These are phyloP conservation scores for Penicillium sp. DNA, from an alignment of 2,329 filamentous ascomycete genomes.

Conservation along the genomic window DNA sequence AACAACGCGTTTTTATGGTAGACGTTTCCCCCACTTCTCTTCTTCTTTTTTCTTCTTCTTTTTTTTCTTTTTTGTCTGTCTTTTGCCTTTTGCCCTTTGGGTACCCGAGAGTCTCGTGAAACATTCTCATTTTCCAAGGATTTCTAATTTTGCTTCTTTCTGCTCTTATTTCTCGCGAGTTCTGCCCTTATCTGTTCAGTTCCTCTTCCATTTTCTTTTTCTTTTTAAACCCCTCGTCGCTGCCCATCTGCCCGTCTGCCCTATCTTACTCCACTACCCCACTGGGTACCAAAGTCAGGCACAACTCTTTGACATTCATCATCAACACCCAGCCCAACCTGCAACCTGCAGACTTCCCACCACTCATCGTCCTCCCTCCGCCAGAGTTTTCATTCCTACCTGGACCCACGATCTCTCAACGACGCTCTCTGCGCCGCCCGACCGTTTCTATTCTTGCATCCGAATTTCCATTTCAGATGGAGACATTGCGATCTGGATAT, in stretches of 20 bases:
- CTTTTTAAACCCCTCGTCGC: slow-evolving; percentile 2
- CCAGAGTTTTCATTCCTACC: slow-evolving; percentile 9
- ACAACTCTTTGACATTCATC: slow-evolving; percentile 9
- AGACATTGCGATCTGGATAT: slow-evolving; percentile 31
- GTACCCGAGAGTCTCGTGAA: slow-evolving; percentile 21
- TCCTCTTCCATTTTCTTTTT: neutral
- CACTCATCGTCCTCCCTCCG: slow-evolving; percentile 15
- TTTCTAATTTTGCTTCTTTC: slow-evolving; percentile 1
- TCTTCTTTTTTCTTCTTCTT: slow-evolving; percentile 3
- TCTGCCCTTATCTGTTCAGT: slow-evolving; percentile 1
- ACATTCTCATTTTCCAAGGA: slow-evolving; percentile 1
- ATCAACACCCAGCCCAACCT: slow-evolving; percentile 20
- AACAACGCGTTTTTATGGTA: slow-evolving; percentile 5
- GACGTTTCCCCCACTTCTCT: slow-evolving; percentile 5
- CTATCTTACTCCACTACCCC: slow-evolving; percentile 11
- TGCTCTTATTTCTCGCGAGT: neutral
- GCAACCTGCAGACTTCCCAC: slow-evolving; percentile 22
- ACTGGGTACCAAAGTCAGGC: slow-evolving; percentile 24
- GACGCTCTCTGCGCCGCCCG: slow-evolving; percentile 16
- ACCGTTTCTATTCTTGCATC: slow-evolving; percentile 12
- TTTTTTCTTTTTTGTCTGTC: slow-evolving; percentile 7
- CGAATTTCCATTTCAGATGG: slow-evolving; percentile 31
- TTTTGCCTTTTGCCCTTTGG: slow-evolving; percentile 13
- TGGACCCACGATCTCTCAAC: slow-evolving; percentile 17
- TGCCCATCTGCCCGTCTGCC: slow-evolving; percentile 13